Evolutionary conservation across 306 rosid genomes (phyloP), one percentile per base, ranked within the genome.

Genomic region (Hippophae gyantsensis): DNA sequence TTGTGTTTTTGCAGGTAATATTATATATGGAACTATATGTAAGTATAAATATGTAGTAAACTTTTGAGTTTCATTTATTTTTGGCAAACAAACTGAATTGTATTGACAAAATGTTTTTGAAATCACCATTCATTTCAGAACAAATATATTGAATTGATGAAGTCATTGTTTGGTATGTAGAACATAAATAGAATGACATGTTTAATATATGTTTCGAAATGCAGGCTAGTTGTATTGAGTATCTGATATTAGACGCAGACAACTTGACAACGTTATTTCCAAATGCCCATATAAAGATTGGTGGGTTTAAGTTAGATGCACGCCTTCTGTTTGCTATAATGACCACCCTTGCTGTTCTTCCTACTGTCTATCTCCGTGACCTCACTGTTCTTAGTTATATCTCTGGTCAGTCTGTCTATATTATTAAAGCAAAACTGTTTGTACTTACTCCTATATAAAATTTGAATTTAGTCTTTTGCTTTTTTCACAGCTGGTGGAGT

Each of bases 211-310:
- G 55, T 49, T 68, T 72, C 38, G 4, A 32, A 32, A 32, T 32
- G 38, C 83, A 93, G 99, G 93, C 87, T 52, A 86, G 86, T 77
- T 93, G 99, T 76, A 84, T 93, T 60, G 99, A 93, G 63, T 93
- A 88, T 72, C 69, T 86, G 72, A 93, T 93, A 67, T 68, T 93
- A 85, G 99, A 93, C 82, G 77, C 95, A 5, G 99, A 93, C 74
- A 93, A 88, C 67, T 72, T 93, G 79, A 82, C 99, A 56, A 80
- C 97, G 9, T 72, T 93, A 62, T 93, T 93, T 74, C 99, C 99
- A 80, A 77, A 68, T 73, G 97, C 89, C 7, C 67, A 79, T 71
- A 50, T 88, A 32, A 86, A 51, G 74, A 69, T 93, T 65, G 94
- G 86, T 26, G 77, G 81, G 64, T 64, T 73, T 42, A 71, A 78